These are phyloP conservation scores for Candida xyloterini DNA, from an alignment of 805 yeast genomes.

Conservation along the genomic window DNA sequence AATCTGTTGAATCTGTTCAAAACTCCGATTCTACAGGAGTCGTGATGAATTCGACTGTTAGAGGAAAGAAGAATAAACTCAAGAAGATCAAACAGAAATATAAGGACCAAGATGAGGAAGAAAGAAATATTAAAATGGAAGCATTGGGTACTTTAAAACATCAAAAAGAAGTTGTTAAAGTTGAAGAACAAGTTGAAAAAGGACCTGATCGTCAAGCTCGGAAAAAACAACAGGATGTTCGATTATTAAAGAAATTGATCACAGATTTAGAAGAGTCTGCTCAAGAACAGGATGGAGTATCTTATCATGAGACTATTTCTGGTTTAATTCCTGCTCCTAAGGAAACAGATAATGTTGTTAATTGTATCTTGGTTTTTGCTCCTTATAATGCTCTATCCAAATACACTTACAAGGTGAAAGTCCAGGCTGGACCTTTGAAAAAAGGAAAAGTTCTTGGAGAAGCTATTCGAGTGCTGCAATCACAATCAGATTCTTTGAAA, in stretches of 20 bases:
- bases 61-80: constrained; percentile 84
- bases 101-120: constrained; percentile 90
- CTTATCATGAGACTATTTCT: constrained; percentile 25
- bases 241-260: constrained; percentile 32
- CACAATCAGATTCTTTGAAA: constrained; percentile 26
- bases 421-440: constrained; percentile 76
- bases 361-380: constrained; percentile 82
- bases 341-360: constrained; percentile 50
- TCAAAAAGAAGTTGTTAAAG: constrained; percentile 26
- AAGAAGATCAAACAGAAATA: constrained; percentile 82
- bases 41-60: constrained; percentile 37
- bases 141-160: constrained; percentile 81
- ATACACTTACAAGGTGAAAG: constrained; percentile 75
- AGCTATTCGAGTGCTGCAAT: constrained; percentile 54
- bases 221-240: constrained; percentile 31
- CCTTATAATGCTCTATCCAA: constrained; percentile 84
- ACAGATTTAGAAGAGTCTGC: constrained; percentile 25
- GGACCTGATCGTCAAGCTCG: constrained; percentile 18
- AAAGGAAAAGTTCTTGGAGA: constrained; percentile 85
- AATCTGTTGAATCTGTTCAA: constrained; percentile 22
- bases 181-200: constrained; percentile 3
- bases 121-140: constrained; percentile 68
- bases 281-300: constrained; percentile 17
- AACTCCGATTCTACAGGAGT: too few species aligned
- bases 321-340: constrained; percentile 43